These are phyloP conservation scores for Picea abies DNA, from an alignment of 83 land plant species.

Conservation along the genomic window DNA sequence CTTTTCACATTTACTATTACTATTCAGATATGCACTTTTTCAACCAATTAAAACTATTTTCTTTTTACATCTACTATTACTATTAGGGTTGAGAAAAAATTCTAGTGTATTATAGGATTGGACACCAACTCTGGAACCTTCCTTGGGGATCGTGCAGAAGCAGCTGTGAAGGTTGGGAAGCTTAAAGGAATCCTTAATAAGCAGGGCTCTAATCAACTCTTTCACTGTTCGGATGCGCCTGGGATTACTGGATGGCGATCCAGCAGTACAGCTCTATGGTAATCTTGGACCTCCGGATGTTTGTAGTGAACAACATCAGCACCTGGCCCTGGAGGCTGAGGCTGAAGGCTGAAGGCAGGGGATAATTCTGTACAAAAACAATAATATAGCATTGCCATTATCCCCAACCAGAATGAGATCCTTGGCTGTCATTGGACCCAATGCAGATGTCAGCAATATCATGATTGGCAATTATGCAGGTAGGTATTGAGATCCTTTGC, in stretches of 20 bases:
- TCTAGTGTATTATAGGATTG: no score
- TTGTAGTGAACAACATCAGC: constrained; percentile 52
- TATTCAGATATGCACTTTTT: no score
- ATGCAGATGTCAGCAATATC: no score
- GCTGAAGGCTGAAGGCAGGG: constrained; percentile 42
- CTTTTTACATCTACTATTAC: no score
- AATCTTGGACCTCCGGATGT: constrained; percentile 53
- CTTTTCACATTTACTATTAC: no score
- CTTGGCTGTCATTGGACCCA: no score
- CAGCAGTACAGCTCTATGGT: constrained; percentile 37
- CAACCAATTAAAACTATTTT: no score
- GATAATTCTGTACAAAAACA: constrained; percentile 63
- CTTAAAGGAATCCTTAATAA: constrained; percentile 13
- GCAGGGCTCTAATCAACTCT: constrained; percentile 34
- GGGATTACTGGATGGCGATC: constrained; percentile 75
- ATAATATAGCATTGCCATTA: constrained; percentile 39
- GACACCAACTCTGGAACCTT: constrained; percentile 31
- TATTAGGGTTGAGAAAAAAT: no score
- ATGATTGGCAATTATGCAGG: no score
- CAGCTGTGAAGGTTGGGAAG: constrained; percentile 25
- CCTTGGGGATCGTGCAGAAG: constrained; percentile 18
- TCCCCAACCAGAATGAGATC: constrained; percentile 26
- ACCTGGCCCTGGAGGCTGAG: constrained; percentile 35
- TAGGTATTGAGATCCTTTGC: not conserved
- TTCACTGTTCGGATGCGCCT: constrained; percentile 73